These are phyloP conservation scores for Candida boleticola DNA, from an alignment of 805 yeast species.

Conservation along the genomic window DNA sequence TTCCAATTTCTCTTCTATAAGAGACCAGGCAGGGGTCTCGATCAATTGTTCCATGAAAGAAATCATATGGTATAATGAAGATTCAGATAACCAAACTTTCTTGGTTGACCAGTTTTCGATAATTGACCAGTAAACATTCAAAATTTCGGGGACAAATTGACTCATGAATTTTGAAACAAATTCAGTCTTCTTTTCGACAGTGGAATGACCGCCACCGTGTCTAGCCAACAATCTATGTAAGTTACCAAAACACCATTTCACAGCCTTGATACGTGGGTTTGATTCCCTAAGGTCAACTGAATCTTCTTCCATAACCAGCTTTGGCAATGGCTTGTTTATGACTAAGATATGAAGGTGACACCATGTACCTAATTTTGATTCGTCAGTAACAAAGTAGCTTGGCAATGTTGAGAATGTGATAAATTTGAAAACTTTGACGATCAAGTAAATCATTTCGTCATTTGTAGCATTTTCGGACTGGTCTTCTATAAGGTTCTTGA, in stretches of 20 bases:
- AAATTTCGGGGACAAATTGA: slow-evolving; percentile 42
- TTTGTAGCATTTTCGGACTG: slow-evolving; percentile 11
- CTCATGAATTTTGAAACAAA: slow-evolving; percentile 32
- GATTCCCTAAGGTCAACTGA: slow-evolving; percentile 25
- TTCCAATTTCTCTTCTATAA: slow-evolving; percentile 37
- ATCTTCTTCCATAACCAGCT: slow-evolving; percentile 30
- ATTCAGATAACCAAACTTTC: slow-evolving; percentile 39
- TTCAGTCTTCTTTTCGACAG: slow-evolving; percentile 25
- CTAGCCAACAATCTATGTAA: slow-evolving; percentile 39
- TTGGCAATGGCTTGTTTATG: slow-evolving; percentile 39
- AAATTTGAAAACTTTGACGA: slow-evolving; percentile 41
- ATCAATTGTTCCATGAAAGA: slow-evolving; percentile 42
- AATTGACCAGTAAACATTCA: slow-evolving; percentile 41
- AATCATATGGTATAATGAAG: slow-evolving; percentile 40
- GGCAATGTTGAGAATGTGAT: slow-evolving; percentile 39
- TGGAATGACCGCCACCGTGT: slow-evolving; percentile 43
- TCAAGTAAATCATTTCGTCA: slow-evolving; percentile 39
- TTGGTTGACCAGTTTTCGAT: slow-evolving; percentile 41
- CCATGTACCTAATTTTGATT: slow-evolving; percentile 39
- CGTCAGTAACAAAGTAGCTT: slow-evolving; percentile 30
- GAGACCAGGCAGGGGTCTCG: slow-evolving; percentile 37
- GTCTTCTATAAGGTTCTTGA: slow-evolving; percentile 20
- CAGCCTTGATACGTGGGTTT: slow-evolving; percentile 43
- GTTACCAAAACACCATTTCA: slow-evolving; percentile 47
- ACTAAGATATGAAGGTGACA: slow-evolving; percentile 37